Conservation (phyloP, 2,329 filamentous ascomycete species). For the Bipolaris bicolor region DNA sequence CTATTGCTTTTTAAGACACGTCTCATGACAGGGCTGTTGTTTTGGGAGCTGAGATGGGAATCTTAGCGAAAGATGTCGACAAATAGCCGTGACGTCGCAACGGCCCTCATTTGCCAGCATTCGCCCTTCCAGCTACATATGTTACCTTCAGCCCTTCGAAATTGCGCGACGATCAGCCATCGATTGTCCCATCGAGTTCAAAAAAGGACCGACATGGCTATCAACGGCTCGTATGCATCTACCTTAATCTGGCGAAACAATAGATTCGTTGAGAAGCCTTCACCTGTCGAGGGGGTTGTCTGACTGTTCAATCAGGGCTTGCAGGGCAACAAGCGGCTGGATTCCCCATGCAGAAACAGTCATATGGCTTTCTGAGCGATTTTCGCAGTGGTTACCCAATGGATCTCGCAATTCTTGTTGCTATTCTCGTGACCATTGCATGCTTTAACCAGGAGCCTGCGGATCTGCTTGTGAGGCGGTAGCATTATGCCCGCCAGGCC, state of each 20-base stretch:
- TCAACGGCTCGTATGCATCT: conserved; percentile 34
- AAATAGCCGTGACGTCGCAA: conserved; percentile 15
- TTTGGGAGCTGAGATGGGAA: conserved; percentile 34
- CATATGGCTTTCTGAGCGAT: conserved; percentile 34
- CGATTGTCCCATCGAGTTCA: conserved; percentile 17
- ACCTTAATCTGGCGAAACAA: conserved; percentile 27
- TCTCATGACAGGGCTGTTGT: conserved; percentile 25
- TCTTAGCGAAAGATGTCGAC: conserved; percentile 27
- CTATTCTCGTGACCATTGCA: conserved; percentile 40
- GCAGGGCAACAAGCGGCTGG: conserved; percentile 29
- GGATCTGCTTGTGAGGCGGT: conserved; percentile 24
- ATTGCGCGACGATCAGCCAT: conserved; percentile 25
- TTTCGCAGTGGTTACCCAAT: conserved; percentile 32
- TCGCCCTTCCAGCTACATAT: conserved; percentile 25
- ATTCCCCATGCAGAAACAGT: conserved; percentile 38
- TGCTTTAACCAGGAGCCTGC: conserved; percentile 20
- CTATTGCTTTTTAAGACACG: conserved; percentile 19
- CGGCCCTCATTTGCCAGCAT: conserved; percentile 20
- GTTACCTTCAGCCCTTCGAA: conserved; percentile 18
- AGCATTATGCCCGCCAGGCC: conserved; percentile 22
- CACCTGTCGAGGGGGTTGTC: conserved; percentile 23
- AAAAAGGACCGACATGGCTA: conserved; percentile 26
- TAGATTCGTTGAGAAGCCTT: conserved; percentile 31
- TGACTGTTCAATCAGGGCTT: conserved; percentile 39
- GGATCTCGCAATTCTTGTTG: conserved; percentile 23